Evolutionary conservation across 2,329 filamentous ascomycete genomes (phyloP).

Genomic region (Boeremia lycopersici): DNA sequence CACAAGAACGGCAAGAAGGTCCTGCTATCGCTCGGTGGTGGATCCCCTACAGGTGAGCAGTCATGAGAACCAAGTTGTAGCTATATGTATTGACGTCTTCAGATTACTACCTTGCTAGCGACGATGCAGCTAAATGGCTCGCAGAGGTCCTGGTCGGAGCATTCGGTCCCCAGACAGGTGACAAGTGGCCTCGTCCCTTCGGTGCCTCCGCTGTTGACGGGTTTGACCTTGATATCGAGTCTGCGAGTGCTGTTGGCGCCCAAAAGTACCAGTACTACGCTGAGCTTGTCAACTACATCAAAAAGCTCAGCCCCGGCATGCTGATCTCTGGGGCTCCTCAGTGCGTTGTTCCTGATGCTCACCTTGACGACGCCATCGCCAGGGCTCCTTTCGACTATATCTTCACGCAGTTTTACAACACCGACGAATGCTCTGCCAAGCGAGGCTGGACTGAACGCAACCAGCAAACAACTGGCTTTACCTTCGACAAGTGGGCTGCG

Average conservation of each 20-base stretch:
- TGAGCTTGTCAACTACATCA: slow-evolving; percentile 56
- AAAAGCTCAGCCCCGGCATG: slow-evolving; percentile 47
- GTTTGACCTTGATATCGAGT: slow-evolving; percentile 59
- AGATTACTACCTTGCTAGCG: slow-evolving; percentile 52
- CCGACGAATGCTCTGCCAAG: slow-evolving; percentile 56
- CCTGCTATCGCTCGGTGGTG: slow-evolving; percentile 56
- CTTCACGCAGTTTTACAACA: slow-evolving; percentile 65
- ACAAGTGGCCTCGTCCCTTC: slow-evolving; percentile 55
- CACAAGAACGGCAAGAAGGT: slow-evolving; percentile 45
- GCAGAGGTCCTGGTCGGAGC: slow-evolving; percentile 58
- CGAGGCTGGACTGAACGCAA: slow-evolving; percentile 41
- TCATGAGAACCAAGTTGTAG: no score
- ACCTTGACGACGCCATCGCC: slow-evolving; percentile 53
- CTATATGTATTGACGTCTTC: slow-evolving; percentile 24
- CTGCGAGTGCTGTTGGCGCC: slow-evolving; percentile 22
- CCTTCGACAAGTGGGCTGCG: slow-evolving; percentile 52
- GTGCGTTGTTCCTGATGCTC: slow-evolving; percentile 56
- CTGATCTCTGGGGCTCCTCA: slow-evolving; percentile 62
- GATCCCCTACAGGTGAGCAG: slow-evolving; percentile 21
- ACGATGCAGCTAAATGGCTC: slow-evolving; percentile 52
- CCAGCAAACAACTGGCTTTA: slow-evolving; percentile 48
- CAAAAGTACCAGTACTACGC: slow-evolving; percentile 53
- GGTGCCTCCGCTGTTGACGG: slow-evolving; percentile 55
- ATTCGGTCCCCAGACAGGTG: slow-evolving; percentile 52
- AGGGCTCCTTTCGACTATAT: slow-evolving; percentile 58